Evolutionary conservation across 768 basidiomycete genomes (phyloP).

Genomic region (Paxillus involutus): DNA sequence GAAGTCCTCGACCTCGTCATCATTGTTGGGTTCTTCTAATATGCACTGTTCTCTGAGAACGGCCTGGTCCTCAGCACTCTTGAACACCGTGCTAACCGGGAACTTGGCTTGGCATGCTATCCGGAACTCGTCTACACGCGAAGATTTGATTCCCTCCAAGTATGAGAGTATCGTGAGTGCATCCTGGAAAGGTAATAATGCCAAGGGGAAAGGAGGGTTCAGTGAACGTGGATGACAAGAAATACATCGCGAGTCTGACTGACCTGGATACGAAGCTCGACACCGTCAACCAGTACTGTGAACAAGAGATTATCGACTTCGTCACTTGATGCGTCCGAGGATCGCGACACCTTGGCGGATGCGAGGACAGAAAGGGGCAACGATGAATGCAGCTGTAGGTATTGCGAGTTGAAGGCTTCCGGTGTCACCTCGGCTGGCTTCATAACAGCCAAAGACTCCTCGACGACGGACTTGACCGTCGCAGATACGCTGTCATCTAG

Average conservation of each 20-base stretch:
- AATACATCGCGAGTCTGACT: conserved; percentile 8
- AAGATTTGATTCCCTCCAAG: conserved; percentile 49
- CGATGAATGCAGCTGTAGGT: conserved; percentile 60
- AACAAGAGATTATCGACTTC: conserved; percentile 66
- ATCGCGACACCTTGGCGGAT: conserved; percentile 54
- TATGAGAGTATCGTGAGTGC: conserved; percentile 49
- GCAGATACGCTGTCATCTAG: conserved; percentile 43
- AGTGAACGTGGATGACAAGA: neutral
- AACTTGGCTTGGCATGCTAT: conserved; percentile 52
- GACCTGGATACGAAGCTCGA: conserved; percentile 50
- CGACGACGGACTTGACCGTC: conserved; percentile 50
- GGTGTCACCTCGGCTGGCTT: conserved; percentile 57
- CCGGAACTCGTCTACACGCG: conserved; percentile 62
- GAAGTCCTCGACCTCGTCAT: conserved; percentile 20
- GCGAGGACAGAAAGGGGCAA: conserved; percentile 58
- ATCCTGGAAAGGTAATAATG: conserved; percentile 39
- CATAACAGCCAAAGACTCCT: conserved; percentile 45
- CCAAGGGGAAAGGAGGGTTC: neutral
- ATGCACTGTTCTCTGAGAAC: conserved; percentile 32
- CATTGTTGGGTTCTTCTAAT: conserved; percentile 15
- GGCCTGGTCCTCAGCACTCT: conserved; percentile 49
- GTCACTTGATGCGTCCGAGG: conserved; percentile 46
- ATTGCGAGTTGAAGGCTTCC: conserved; percentile 74
- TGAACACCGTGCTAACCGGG: conserved; percentile 67
- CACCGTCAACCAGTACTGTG: conserved; percentile 41